These are phyloP conservation scores for Teunomyces aglyptinius DNA, from an alignment of 805 yeast genomes.

Conservation along the genomic window DNA sequence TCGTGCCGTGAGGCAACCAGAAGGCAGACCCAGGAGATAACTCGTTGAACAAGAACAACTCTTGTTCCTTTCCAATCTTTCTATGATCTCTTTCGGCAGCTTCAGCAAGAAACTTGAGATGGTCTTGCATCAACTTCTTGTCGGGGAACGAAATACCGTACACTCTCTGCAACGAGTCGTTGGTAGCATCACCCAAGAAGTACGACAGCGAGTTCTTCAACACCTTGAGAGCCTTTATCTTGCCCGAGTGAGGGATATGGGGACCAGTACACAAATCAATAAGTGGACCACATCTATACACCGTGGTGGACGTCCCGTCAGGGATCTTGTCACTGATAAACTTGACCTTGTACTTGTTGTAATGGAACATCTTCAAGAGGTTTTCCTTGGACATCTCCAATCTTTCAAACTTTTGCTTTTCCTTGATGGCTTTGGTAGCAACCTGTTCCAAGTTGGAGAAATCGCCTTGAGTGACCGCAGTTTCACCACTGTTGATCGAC, in stretches of 20 bases:
- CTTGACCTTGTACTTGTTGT: slow-evolving; percentile 93
- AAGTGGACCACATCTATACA: slow-evolving; percentile 95
- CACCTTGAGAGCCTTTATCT: slow-evolving; percentile 89
- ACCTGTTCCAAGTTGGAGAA: slow-evolving; percentile 81
- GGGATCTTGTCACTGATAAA: slow-evolving; percentile 86
- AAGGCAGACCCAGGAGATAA: slow-evolving; percentile 97
- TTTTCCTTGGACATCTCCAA: slow-evolving; percentile 90
- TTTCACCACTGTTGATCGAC: slow-evolving; percentile 70
- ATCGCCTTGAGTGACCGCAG: slow-evolving; percentile 76
- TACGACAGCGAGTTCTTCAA: slow-evolving; percentile 95
- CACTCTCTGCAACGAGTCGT: slow-evolving; percentile 94
- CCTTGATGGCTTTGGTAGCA: slow-evolving; percentile 86
- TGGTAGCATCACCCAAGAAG: slow-evolving; percentile 87
- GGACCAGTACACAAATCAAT: slow-evolving; percentile 98
- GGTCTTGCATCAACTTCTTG: slow-evolving; percentile 92
- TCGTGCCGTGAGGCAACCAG: slow-evolving; percentile 99
- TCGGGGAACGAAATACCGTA: slow-evolving; percentile 99
- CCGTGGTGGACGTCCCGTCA: slow-evolving; percentile 94
- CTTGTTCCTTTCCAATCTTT: slow-evolving; percentile 95
- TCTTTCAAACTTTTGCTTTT: slow-evolving; percentile 93
- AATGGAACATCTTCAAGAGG: slow-evolving; percentile 85
- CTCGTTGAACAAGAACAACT: slow-evolving; percentile 91
- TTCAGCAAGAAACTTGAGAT: slow-evolving; percentile 89
- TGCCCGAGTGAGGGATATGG: slow-evolving; percentile 96
- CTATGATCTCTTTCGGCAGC: slow-evolving; percentile 96